A percentile compares a stretch with the other conserved stretches of the same genome.
Conservation (phyloP, 768 basidiomycete species). For the Tephrocybe sp. region DNA sequence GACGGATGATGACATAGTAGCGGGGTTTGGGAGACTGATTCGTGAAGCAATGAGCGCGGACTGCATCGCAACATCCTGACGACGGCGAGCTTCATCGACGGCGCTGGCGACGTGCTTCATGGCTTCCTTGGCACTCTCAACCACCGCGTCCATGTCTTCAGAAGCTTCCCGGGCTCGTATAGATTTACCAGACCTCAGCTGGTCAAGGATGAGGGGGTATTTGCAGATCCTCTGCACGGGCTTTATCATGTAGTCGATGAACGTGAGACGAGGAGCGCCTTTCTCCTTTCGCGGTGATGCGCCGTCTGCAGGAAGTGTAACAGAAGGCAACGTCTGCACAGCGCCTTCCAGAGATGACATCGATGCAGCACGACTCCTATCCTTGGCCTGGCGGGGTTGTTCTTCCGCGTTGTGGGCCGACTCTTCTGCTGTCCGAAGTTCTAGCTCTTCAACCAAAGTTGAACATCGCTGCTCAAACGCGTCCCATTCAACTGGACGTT, state of each 20-base stretch:
- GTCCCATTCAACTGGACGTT: conserved; percentile 74
- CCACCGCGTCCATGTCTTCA: conserved; percentile 39
- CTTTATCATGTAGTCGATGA: conserved; percentile 92
- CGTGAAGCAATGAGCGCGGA: conserved; percentile 68
- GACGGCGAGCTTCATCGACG: conserved; percentile 78
- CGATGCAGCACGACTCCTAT: conserved; percentile 44
- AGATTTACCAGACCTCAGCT: conserved; percentile 45
- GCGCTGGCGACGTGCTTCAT: conserved; percentile 75
- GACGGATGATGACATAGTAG: conserved; percentile 19
- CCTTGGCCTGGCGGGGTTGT: conserved; percentile 16
- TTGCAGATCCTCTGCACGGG: conserved; percentile 96
- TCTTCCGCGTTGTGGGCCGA: conserved; percentile 16
- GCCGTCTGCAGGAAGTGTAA: conserved; percentile 18
- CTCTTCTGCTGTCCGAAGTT: conserved; percentile 20
- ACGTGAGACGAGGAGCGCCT: conserved; percentile 45
- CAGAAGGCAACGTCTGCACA: conserved; percentile 32
- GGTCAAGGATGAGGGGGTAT: conserved; percentile 87
- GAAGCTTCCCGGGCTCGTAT: conserved; percentile 20
- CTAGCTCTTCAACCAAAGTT: conserved; percentile 40
- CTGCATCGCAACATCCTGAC: conserved; percentile 62
- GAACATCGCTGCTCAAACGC: conserved; percentile 80
- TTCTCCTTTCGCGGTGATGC: conserved; percentile 23
- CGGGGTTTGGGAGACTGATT: conserved; percentile 40
- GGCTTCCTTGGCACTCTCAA: conserved; percentile 55
- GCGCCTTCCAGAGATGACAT: conserved; percentile 50